Percentiles rank a stretch among this genome's conserved stretches.
These are phyloP conservation scores for Ceratobasidium sp. DNA, from an alignment of 1,284 basidiomycete species.

Conservation along the genomic window DNA sequence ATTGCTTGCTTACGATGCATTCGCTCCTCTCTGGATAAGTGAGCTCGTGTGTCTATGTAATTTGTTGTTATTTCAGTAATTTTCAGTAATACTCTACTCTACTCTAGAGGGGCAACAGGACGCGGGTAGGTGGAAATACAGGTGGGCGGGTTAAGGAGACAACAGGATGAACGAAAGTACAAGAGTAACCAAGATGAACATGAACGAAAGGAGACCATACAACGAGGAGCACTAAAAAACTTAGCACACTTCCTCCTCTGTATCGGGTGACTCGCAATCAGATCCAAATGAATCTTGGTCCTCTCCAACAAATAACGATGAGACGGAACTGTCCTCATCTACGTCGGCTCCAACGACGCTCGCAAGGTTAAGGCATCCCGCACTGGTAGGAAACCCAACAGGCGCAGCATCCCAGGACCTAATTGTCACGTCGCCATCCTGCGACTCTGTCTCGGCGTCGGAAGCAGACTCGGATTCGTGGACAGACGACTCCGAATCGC, in stretches of 20 bases:
- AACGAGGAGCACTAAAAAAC: not conserved
- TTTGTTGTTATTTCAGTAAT: no score
- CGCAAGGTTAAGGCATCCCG: conserved; percentile 7
- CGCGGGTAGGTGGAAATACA: conserved; percentile 15
- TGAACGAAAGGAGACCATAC: not conserved
- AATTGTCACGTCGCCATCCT: not conserved
- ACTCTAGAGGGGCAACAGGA: conserved; percentile 15
- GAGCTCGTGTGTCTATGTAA: no score
- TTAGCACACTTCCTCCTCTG: conserved; percentile 34
- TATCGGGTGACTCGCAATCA: conserved; percentile 38
- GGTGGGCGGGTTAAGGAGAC: not conserved
- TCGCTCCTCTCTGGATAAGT: no score
- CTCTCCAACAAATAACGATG: conserved; percentile 13
- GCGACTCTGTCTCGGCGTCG: not conserved
- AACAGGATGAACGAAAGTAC: not conserved
- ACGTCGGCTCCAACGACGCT: not conserved
- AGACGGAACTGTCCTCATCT: conserved; percentile 42
- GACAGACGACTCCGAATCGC: not conserved
- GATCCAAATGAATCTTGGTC: conserved; percentile 8
- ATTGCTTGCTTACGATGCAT: no score
- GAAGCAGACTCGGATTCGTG: not conserved
- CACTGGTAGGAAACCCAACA: not conserved
- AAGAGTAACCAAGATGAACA: not conserved
- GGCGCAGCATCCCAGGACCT: not conserved
- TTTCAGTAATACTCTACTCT: conserved; percentile 12